Percentiles rank a stretch among this genome's conserved stretches.
Evolutionary conservation across 2,329 filamentous ascomycete genomes (phyloP).

Genomic region (Penicillium expansum): DNA sequence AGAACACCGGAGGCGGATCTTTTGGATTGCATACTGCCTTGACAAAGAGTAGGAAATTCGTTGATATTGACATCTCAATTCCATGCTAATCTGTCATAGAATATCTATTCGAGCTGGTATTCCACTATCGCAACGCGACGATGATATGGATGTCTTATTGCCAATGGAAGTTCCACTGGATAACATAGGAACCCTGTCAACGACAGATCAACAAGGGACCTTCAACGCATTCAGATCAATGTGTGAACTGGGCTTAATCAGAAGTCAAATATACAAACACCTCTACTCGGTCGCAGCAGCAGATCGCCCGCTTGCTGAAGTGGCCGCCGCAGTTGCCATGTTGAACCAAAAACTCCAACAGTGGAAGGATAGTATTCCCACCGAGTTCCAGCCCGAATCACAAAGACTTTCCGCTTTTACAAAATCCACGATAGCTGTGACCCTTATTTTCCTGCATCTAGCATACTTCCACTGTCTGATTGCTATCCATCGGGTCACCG

Average conservation of each 20-base stretch:
- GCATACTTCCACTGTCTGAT: background rate
- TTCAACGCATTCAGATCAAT: background rate
- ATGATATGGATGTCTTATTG: background rate
- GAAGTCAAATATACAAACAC: background rate
- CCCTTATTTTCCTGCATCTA: background rate
- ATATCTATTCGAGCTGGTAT: background rate
- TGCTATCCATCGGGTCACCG: background rate
- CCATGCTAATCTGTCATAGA: background rate
- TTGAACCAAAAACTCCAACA: background rate
- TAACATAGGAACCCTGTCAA: background rate
- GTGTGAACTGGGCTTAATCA: background rate
- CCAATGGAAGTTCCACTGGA: background rate
- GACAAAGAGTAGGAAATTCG: background rate
- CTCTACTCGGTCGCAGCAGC: background rate
- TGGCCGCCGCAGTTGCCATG: background rate
- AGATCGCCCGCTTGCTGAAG: background rate
- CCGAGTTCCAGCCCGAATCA: background rate
- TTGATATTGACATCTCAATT: too few relatives aligned
- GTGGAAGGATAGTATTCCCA: background rate
- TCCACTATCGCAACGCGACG: background rate
- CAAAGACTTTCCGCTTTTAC: background rate
- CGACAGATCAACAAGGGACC: background rate
- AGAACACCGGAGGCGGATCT: background rate
- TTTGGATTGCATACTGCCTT: background rate
- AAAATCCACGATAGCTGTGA: background rate